phyloP scores from a whole-genome alignment of 352 stramenopile genomes.

The Phytophthora quininea region DNA sequence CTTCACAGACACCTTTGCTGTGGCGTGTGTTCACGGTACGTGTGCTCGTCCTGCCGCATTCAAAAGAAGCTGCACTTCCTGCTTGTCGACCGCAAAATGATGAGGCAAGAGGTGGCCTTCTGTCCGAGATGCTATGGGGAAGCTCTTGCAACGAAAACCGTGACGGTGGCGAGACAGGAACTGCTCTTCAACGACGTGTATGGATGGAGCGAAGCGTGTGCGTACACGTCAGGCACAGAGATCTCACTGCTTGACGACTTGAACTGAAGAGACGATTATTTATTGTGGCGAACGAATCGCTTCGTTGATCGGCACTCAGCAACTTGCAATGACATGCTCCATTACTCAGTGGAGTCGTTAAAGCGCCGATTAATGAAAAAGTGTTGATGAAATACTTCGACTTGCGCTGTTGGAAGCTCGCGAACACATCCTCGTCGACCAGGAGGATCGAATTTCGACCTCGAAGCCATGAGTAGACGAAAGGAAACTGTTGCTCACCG shows the following conservation, averaged over 20 bases:
- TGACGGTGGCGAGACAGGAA: conserved; percentile 21
- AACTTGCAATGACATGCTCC: background rate
- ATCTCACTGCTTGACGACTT: conserved; percentile 35
- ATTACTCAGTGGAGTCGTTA: too few species aligned
- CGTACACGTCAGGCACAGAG: conserved; percentile 29
- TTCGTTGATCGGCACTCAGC: background rate
- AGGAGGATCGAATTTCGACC: too few species aligned
- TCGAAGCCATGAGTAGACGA: too few species aligned
- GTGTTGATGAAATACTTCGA: too few species aligned
- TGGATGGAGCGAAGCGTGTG: conserved; percentile 30
- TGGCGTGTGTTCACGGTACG: conserved; percentile 22
- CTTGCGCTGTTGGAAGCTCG: too few species aligned
- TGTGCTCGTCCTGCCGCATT: conserved; percentile 29
- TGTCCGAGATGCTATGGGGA: conserved; percentile 25
- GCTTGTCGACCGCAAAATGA: conserved; percentile 26
- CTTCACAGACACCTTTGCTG: conserved; percentile 27
- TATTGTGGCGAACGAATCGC: background rate
- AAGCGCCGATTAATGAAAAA: too few species aligned
- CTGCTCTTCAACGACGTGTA: conserved; percentile 34
- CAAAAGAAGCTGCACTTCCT: conserved; percentile 36
- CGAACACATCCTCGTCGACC: too few species aligned
- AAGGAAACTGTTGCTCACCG: too few species aligned
- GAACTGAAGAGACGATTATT: conserved; percentile 13
- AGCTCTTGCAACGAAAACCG: conserved; percentile 20
- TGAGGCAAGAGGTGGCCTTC: conserved; percentile 30